Conservation (phyloP, 2,329 filamentous ascomycete genomes). For the Colletotrichum zoysiae region DNA sequence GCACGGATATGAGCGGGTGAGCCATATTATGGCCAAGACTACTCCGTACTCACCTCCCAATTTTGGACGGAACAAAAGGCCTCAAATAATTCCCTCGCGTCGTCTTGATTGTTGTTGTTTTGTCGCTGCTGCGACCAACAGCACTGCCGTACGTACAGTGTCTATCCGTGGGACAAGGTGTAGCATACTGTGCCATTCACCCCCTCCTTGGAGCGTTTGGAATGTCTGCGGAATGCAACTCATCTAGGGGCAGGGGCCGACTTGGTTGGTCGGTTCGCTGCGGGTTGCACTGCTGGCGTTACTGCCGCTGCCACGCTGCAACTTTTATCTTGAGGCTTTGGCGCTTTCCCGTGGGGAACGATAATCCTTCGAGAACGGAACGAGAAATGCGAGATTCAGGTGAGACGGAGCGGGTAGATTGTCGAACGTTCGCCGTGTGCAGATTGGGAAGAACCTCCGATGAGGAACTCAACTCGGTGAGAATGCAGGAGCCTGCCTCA, state of each 20-base stretch:
- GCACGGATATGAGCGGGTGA: neutral
- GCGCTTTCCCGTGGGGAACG: conserved; percentile 32
- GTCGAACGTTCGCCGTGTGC: conserved; percentile 30
- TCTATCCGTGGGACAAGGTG: neutral
- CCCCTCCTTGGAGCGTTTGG: conserved; percentile 8
- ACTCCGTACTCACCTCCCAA: too few relatives aligned
- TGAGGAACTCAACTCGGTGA: conserved; percentile 5
- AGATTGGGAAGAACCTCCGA: conserved; percentile 1
- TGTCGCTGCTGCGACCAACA: conserved; percentile 3
- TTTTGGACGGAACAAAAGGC: neutral
- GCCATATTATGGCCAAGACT: neutral
- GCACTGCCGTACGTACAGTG: neutral
- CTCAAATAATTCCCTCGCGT: neutral
- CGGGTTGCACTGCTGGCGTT: conserved; percentile 8
- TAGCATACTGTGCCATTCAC: neutral
- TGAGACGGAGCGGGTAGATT: conserved; percentile 40
- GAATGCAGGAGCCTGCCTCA: conserved; percentile 22
- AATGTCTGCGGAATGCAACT: conserved; percentile 20
- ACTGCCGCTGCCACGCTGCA: conserved; percentile 2
- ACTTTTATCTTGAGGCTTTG: neutral
- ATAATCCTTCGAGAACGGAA: conserved; percentile 23
- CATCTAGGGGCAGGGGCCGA: conserved; percentile 6
- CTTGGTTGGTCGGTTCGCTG: conserved; percentile 7
- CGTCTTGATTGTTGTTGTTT: conserved; percentile 1
- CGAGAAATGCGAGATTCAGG: conserved; percentile 40